These are phyloP conservation scores for Candolleomyces efflorescens DNA, from an alignment of 768 basidiomycete genomes.

Conservation along the genomic window DNA sequence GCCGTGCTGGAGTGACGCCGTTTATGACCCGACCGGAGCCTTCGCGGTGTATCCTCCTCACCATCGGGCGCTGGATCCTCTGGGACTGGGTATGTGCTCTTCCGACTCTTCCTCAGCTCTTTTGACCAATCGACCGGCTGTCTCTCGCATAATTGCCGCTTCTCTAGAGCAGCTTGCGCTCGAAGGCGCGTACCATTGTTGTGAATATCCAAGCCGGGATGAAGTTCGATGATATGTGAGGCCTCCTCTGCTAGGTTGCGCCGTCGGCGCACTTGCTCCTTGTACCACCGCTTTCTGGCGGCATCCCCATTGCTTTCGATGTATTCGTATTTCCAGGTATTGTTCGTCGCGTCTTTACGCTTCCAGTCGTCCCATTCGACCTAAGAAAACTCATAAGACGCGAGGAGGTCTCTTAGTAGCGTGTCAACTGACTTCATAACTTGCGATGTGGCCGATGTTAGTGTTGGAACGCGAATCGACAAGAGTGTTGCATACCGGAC, in stretches of 20 bases:
- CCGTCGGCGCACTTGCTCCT: conserved; percentile 26
- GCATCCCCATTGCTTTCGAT: conserved; percentile 16
- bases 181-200: conserved; percentile 40
- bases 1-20: not conserved
- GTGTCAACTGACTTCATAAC: conserved; percentile 14
- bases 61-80: conserved; percentile 16
- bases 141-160: conserved; percentile 20
- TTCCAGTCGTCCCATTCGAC: conserved; percentile 51
- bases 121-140: not conserved
- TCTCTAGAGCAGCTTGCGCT: conserved; percentile 43
- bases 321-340: conserved; percentile 43
- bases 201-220: conserved; percentile 33
- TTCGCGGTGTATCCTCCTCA: not conserved
- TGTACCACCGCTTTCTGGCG: conserved; percentile 26
- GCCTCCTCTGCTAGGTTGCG: conserved; percentile 22
- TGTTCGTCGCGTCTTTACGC: conserved; percentile 48
- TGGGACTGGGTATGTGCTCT: not conserved
- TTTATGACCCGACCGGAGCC: not conserved
- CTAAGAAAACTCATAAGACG: conserved; percentile 20
- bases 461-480: not conserved
- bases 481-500: conserved; percentile 23
- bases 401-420: not conserved
- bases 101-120: not conserved
- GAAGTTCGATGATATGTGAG: conserved; percentile 37
- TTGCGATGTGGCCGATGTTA: conserved; percentile 20